These are phyloP conservation scores for Clavispora asparagi DNA, from an alignment of 805 yeast species.

Conservation along the genomic window DNA sequence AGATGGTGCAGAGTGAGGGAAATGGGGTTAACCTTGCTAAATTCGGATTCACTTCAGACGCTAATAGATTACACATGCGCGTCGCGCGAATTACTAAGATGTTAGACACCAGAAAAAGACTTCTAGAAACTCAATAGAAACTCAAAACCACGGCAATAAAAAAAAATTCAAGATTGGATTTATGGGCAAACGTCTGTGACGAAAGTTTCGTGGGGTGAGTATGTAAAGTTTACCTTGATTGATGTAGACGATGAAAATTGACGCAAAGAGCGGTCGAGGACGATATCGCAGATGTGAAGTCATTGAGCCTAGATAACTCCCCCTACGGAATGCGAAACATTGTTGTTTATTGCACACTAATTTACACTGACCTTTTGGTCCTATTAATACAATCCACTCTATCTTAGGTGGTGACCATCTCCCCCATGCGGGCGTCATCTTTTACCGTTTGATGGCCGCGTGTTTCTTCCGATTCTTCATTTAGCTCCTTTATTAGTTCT, in stretches of 20 bases:
- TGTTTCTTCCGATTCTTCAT: conserved; percentile 22
- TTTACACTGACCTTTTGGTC: not conserved
- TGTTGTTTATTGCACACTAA: not conserved
- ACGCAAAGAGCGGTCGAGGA: too few species aligned
- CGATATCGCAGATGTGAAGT: too few species aligned
- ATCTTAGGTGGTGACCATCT: conserved; percentile 8
- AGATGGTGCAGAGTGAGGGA: not conserved
- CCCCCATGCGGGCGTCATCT: conserved; percentile 26
- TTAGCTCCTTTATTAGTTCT: conserved; percentile 30
- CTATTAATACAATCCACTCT: not conserved
- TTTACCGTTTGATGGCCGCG: conserved; percentile 8
- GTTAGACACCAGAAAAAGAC: not conserved
- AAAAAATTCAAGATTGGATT: too few species aligned
- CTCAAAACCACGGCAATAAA: too few species aligned
- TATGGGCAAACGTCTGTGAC: too few species aligned
- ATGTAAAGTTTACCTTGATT: too few species aligned
- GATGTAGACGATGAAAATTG: too few species aligned
- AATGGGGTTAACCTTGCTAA: not conserved
- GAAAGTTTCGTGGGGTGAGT: too few species aligned
- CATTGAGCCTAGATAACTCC: not conserved
- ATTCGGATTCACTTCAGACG: not conserved
- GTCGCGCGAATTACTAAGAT: not conserved
- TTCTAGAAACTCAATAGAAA: too few species aligned
- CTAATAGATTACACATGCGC: not conserved
- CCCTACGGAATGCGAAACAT: not conserved